These are phyloP conservation scores for Corylus americana DNA, from an alignment of 306 rosid species.

Conservation along the genomic window DNA sequence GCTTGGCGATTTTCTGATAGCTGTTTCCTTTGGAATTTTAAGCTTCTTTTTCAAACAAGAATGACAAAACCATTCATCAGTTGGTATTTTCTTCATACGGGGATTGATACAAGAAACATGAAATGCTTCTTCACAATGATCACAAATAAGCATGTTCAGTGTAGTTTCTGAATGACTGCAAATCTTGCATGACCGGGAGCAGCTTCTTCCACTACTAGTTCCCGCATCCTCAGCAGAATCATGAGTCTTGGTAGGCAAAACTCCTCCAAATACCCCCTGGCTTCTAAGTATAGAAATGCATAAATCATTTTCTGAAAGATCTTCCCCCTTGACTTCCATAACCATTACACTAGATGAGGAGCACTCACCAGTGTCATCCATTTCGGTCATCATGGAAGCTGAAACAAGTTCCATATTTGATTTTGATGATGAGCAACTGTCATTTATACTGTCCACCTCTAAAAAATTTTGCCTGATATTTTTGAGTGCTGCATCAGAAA, in stretches of 20 bases:
- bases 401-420: slow-evolving; percentile 63
- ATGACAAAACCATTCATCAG: slow-evolving; percentile 92
- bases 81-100: slow-evolving; percentile 53
- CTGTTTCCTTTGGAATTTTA: slow-evolving; percentile 50
- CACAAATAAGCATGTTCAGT: slow-evolving; percentile 75
- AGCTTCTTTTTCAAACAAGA: slow-evolving; percentile 65
- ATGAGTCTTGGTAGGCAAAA: slow-evolving; percentile 25
- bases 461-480: slow-evolving; percentile 39
- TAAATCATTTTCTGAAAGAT: slow-evolving; percentile 66
- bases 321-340: slow-evolving; percentile 47
- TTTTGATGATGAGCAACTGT: slow-evolving; percentile 92
- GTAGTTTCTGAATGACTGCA: slow-evolving; percentile 59
- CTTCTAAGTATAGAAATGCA: slow-evolving; percentile 73
- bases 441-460: slow-evolving; percentile 68
- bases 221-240: slow-evolving; percentile 38
- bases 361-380: slow-evolving; percentile 79
- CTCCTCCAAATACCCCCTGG: slow-evolving; percentile 58
- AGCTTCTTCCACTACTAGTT: slow-evolving; percentile 34
- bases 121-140: slow-evolving; percentile 84
- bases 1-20: slow-evolving; percentile 39
- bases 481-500: slow-evolving; percentile 38
- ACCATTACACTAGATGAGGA: slow-evolving; percentile 70
- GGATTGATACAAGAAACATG: slow-evolving; percentile 72
- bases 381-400: slow-evolving; percentile 50
- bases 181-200: slow-evolving; percentile 63